Evolutionary conservation across 1,284 basidiomycete species (phyloP), one percentile per base, ranked within the genome.

Genomic region (Ceratorhiza oryzae-sativae): DNA sequence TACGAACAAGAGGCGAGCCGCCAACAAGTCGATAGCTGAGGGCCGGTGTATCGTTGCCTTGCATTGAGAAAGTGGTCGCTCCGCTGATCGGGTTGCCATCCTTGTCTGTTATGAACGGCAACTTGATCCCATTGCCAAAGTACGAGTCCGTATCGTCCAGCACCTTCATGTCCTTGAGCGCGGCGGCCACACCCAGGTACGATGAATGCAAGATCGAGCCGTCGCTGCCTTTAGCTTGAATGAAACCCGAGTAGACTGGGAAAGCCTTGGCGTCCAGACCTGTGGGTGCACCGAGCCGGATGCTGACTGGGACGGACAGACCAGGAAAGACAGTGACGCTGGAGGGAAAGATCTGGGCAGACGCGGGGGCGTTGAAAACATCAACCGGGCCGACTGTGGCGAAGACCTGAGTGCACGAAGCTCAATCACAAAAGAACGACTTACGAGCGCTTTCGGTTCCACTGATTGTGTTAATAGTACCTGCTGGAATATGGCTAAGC

Each of bases 401-500:
- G 25, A 58, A 20, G 20, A 30, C 8, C 36, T 60, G 39, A 45
- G 8, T 39, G 45, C 27, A 23, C 32, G 12, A 8, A 34, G 9
- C 12, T 10, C 46, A 0, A 23, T n/a, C 10, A 20, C 18, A 39
- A 45, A n/a, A 3, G 12, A 55, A 1, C 2, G n/a, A 49, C 61
- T 63, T 34, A 63, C 61, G 25, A 45, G 30, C 30, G n/a, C 12
- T 39, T 12, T 12, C 34, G 75, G 72, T 76, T 77, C 80, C 79
- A 34, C 70, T 62, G 56, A 86, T 79, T 0, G 86, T 85, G 15
- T 83, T 73, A 13, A 85, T 84, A 0, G 75, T 77, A 12, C 77
- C 76, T 30, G 74, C 75, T 12, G 76, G 75, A 15, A 49, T 18
- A 34, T 63, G 61, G 5, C 58, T 62, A 6, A 78, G 59, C 32